Evolutionary conservation across 768 basidiomycete species (phyloP).

Genomic region (Russula sp.): DNA sequence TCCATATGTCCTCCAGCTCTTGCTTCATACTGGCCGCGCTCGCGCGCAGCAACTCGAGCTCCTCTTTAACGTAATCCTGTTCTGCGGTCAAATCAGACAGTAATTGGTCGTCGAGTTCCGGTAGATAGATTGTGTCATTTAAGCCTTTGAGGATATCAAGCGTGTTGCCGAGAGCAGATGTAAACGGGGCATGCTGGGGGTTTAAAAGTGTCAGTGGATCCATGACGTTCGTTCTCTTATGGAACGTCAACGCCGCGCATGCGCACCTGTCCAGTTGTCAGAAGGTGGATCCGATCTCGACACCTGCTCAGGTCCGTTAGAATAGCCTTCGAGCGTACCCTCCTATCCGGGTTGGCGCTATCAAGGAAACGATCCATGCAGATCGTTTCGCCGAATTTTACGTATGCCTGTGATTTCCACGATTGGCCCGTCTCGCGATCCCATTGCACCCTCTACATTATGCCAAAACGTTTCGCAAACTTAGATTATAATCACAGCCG

Average conservation of each 20-base stretch:
- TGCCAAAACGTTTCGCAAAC: not conserved
- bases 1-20: constrained; percentile 74
- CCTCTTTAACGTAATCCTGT: constrained; percentile 47
- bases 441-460: constrained; percentile 80
- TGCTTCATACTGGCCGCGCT: constrained; percentile 56
- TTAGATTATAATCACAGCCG: not conserved
- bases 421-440: constrained; percentile 88
- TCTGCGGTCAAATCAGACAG: constrained; percentile 53
- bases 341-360: constrained; percentile 67
- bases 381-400: constrained; percentile 83
- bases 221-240: not conserved
- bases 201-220: constrained; percentile 7
- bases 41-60: constrained; percentile 55
- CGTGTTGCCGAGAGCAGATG: constrained; percentile 53
- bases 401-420: constrained; percentile 94
- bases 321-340: constrained; percentile 63
- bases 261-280: constrained; percentile 71
- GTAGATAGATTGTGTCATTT: constrained; percentile 44
- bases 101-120: constrained; percentile 62
- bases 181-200: constrained; percentile 59
- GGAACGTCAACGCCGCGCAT: not conserved
- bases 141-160: constrained; percentile 53
- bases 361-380: constrained; percentile 92
- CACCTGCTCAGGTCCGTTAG: constrained; percentile 60
- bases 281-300: constrained; percentile 63